Conservation (phyloP, 306 rosid species). For the Quercus aquifolioides region DNA sequence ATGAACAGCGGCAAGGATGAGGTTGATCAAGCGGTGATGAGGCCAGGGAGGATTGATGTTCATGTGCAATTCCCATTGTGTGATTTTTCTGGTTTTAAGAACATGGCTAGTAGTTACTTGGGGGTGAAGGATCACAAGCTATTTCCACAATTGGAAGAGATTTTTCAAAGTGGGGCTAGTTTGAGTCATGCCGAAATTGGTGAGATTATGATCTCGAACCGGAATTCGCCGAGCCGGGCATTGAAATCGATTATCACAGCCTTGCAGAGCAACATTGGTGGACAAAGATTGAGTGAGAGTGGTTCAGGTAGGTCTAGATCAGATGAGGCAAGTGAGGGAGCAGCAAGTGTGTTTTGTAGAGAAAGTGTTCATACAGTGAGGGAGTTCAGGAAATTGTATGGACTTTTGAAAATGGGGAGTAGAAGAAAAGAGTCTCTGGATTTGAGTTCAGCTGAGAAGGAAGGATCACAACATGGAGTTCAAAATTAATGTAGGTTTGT, state of each 20-base stretch:
- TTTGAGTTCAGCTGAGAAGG: conserved; percentile 37
- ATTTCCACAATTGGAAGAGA: conserved; percentile 75
- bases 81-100: conserved; percentile 80
- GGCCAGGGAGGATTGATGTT: conserved; percentile 86
- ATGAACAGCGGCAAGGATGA: conserved; percentile 56
- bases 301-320: conserved; percentile 46
- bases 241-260: conserved; percentile 78
- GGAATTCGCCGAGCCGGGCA: conserved; percentile 83
- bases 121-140: conserved; percentile 96
- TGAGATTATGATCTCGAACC: conserved; percentile 85
- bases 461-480: conserved; percentile 16
- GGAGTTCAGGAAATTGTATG: conserved; percentile 77
- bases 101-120: conserved; percentile 56
- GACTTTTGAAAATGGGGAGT: conserved; percentile 73
- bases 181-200: conserved; percentile 81
- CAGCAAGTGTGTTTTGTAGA: conserved; percentile 32
- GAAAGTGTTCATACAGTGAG: conserved; percentile 66
- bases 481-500: no score
- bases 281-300: conserved; percentile 26
- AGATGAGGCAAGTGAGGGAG: conserved; percentile 32
- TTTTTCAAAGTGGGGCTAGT: conserved; percentile 59
- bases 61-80: conserved; percentile 79
- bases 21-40: conserved; percentile 54
- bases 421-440: conserved; percentile 46
- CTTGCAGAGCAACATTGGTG: conserved; percentile 41